Evolutionary conservation across 2,329 filamentous ascomycete genomes (phyloP).

Genomic region (Aspergillus sclerotialis): DNA sequence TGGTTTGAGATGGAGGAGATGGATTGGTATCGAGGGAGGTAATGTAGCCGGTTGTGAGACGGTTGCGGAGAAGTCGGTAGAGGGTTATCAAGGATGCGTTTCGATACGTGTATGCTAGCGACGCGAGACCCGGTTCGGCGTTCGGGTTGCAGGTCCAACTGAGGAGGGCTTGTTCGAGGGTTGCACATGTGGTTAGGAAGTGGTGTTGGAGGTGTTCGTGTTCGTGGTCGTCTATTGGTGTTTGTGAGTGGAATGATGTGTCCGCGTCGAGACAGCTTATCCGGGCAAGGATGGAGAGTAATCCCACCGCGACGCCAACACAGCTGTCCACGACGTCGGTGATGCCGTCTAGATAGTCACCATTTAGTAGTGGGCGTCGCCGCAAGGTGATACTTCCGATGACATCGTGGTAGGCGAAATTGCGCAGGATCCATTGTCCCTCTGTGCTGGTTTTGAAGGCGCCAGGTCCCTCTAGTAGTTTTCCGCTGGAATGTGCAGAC

Average conservation of each 20-base stretch:
- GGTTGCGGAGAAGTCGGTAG: no score
- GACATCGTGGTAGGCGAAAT: conserved; percentile 5
- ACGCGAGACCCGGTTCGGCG: not conserved
- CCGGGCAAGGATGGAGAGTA: not conserved
- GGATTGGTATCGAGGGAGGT: no score
- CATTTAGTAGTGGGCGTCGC: not conserved
- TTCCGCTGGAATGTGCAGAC: not conserved
- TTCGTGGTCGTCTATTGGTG: not conserved
- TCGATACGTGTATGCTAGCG: not conserved
- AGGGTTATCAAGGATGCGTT: conserved; percentile 20
- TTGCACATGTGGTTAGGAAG: no score
- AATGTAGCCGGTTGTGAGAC: no score
- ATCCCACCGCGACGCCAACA: conserved; percentile 1
- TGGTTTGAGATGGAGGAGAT: no score
- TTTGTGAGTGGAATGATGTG: not conserved
- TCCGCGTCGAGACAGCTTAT: conserved; percentile 1
- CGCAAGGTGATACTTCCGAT: conserved; percentile 2
- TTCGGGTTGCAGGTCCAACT: not conserved
- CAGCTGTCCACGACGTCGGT: conserved; percentile 1
- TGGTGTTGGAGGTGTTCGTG: no score
- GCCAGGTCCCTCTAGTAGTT: not conserved
- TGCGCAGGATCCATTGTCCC: conserved; percentile 4
- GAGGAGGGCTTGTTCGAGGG: not conserved
- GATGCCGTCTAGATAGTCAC: not conserved
- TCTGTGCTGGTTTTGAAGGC: conserved; percentile 2